phyloP scores from a whole-genome alignment of 1,284 basidiomycete species.

The Cronartium ribicola region DNA sequence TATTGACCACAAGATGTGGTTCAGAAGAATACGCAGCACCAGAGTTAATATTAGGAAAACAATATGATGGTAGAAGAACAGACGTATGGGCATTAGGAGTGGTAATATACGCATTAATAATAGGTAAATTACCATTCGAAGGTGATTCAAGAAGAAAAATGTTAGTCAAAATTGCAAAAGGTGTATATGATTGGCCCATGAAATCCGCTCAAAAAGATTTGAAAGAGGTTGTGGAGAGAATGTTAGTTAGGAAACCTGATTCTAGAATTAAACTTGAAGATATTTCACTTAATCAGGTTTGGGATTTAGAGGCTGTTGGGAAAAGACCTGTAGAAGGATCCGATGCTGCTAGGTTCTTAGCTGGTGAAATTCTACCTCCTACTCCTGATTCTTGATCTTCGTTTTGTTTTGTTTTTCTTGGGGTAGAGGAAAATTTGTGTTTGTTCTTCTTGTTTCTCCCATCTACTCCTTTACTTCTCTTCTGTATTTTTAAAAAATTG shows the following conservation, averaged over 20 bases:
- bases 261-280: background rate
- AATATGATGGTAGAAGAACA: slow-evolving; percentile 79
- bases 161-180: slow-evolving; percentile 49
- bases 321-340: slow-evolving; percentile 6
- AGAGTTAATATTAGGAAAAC: slow-evolving; percentile 71
- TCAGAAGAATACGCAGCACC: slow-evolving; percentile 88
- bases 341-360: background rate
- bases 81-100: slow-evolving; percentile 87
- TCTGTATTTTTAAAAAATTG: too few species aligned
- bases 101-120: slow-evolving; percentile 70
- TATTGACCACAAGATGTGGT: slow-evolving; percentile 79
- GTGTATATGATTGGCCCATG: slow-evolving; percentile 51
- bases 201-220: background rate
- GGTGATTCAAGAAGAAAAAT: background rate
- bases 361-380: background rate
- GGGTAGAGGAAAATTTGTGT: too few species aligned
- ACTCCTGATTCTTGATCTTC: too few species aligned
- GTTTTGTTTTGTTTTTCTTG: too few species aligned
- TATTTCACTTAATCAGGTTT: background rate
- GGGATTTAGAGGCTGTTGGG: background rate
- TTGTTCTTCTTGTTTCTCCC: too few species aligned
- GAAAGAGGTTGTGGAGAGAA: background rate
- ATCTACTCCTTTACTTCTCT: too few species aligned
- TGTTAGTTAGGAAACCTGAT: background rate
- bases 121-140: slow-evolving; percentile 57